Evolutionary conservation across 2,329 filamentous ascomycete genomes (phyloP), one percentile per base, ranked within the genome.

Genomic region (Juglanconis sp.): DNA sequence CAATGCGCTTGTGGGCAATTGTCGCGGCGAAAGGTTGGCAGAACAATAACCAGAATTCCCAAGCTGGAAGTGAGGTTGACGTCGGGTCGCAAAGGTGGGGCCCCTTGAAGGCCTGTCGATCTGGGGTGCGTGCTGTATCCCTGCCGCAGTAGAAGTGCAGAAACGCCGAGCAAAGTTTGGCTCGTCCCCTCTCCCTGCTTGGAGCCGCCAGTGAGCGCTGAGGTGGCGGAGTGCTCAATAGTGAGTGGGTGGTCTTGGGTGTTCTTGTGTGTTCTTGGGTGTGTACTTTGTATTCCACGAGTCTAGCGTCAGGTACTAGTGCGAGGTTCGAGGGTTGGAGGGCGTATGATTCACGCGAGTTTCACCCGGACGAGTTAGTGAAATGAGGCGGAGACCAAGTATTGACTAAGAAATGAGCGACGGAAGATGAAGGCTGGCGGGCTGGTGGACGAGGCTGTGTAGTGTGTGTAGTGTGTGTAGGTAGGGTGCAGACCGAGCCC

Each of bases 11-110:
- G 17, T 24, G 17, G 17, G 17, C 17, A 24, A 24, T 24, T 24
- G 17, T 24, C 17, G 17, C 17, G 17, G 49, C 32, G 32, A 36
- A 42, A 44, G 46, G 6, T 44, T 32, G 46, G 35, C 34, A 44
- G 11, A 49, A 34, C 40, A 60, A 60, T 54, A 54, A 54, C 54
- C 57, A 63, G 61, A 44, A 47, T 54, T 46, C 17, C 44, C n/a
- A 17, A 7, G 44, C 44, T 47, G 60, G 56, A 52, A 53, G 17
- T 17, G 34, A 47, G 35, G 47, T 57, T 34, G 47, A 42, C 24
- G 55, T 50, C 46, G 47, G 46, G 55, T 49, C 47, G 46, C 46
- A 50, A 50, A 30, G 47, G 44, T 46, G 54, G 54, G 46, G 31
- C 13, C n/a, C 47, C 35, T 35, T 32, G 24, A 34, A 51, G 50